A percentile compares a stretch with the other conserved stretches of the same genome.
phyloP scores from a whole-genome alignment of 2,329 filamentous ascomycete genomes.

The Tolypocladium endophyticum region DNA sequence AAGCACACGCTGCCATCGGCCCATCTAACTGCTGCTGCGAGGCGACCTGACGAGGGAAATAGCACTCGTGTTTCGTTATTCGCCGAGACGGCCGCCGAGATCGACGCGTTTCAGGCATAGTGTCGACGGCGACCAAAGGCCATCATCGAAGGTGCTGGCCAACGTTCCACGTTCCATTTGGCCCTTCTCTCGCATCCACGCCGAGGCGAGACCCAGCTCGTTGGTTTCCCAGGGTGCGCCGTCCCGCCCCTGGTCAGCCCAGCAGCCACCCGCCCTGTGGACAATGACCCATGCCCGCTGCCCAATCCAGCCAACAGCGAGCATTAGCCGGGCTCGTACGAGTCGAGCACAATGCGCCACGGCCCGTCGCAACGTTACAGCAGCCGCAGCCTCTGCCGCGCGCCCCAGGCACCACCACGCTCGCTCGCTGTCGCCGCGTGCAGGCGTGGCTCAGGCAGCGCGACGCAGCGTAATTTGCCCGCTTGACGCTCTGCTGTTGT shows the following conservation, averaged over 20 bases:
- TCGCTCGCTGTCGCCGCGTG: neutral
- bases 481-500: neutral
- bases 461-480: neutral
- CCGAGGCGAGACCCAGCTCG: neutral
- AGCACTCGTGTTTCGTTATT: neutral
- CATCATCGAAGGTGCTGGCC: neutral
- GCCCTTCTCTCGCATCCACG: neutral
- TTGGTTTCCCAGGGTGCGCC: neutral
- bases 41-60: neutral
- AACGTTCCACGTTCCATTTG: neutral
- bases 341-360: neutral
- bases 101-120: neutral
- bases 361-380: conserved; percentile 13
- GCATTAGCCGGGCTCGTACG: neutral
- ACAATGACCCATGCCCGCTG: too few species aligned
- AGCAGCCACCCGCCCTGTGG: neutral
- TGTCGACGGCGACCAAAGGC: neutral
- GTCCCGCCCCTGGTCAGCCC: neutral
- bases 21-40: neutral
- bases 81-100: neutral
- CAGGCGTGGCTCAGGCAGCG: neutral
- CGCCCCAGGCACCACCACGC: neutral
- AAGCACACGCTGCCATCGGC: neutral
- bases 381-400: conserved; percentile 4
- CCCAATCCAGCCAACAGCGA: neutral